Conservation (phyloP, 352 stramenopile genomes). For the Phytophthora quininea region DNA sequence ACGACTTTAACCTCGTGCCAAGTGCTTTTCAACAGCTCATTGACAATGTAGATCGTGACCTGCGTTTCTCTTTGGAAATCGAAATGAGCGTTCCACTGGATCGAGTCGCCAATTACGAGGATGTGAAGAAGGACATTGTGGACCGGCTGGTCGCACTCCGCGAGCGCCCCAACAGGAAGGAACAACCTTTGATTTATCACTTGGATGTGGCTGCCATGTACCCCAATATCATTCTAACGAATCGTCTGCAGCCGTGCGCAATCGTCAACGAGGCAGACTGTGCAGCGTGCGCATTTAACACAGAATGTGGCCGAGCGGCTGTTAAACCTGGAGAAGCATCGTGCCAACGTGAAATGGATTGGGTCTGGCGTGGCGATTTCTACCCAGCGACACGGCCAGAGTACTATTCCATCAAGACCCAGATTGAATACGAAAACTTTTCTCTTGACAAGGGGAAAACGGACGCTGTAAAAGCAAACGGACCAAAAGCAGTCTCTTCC, state of each 20-base stretch:
- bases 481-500: slow-evolving; percentile 20
- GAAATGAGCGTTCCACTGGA: slow-evolving; percentile 89
- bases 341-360: slow-evolving; percentile 98
- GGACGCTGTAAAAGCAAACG: slow-evolving; percentile 17
- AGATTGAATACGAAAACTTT: slow-evolving; percentile 94
- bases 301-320: slow-evolving; percentile 66
- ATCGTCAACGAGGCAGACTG: slow-evolving; percentile 97
- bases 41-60: slow-evolving; percentile 96
- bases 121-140: slow-evolving; percentile 92
- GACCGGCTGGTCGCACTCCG: slow-evolving; percentile 93
- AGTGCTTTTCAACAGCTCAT: slow-evolving; percentile 95
- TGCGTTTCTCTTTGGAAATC: slow-evolving; percentile 96
- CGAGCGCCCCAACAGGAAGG: slow-evolving; percentile 91
- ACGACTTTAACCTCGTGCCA: slow-evolving; percentile 96
- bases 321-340: slow-evolving; percentile 82
- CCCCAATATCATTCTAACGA: slow-evolving; percentile 99
- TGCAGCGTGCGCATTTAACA: slow-evolving; percentile 95
- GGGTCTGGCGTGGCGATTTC: slow-evolving; percentile 98
- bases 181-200: slow-evolving; percentile 98
- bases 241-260: slow-evolving; percentile 97
- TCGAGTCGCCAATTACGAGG: slow-evolving; percentile 90
- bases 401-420: slow-evolving; percentile 96
- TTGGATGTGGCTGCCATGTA: slow-evolving; percentile 99
- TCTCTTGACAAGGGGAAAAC: slow-evolving; percentile 27
- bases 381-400: slow-evolving; percentile 94